Percentiles rank a stretch among this genome's conserved stretches.
phyloP scores from a whole-genome alignment of 2,329 filamentous ascomycete genomes.

The Diaporthe velutina region DNA sequence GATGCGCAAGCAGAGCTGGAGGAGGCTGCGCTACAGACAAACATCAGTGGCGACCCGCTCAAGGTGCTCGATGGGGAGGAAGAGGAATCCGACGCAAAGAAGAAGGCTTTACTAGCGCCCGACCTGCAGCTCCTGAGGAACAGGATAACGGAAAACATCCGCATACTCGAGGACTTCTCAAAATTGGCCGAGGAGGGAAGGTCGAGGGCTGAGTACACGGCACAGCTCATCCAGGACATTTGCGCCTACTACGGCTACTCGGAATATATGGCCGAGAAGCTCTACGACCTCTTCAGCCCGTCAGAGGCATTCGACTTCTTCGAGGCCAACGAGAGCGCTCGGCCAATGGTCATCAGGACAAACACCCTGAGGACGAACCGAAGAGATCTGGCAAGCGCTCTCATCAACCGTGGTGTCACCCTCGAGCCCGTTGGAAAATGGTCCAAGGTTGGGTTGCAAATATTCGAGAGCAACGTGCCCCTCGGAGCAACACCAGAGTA shows the following conservation, averaged over 20 bases:
- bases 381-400: constrained; percentile 87
- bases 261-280: constrained; percentile 93
- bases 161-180: constrained; percentile 89
- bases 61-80: constrained; percentile 53
- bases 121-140: constrained; percentile 90
- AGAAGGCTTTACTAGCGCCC: constrained; percentile 76
- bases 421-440: constrained; percentile 98
- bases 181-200: constrained; percentile 84
- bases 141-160: constrained; percentile 92
- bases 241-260: constrained; percentile 98
- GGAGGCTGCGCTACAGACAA: constrained; percentile 89
- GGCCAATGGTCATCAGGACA: constrained; percentile 95
- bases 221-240: constrained; percentile 89
- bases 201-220: constrained; percentile 89
- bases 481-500: constrained; percentile 98
- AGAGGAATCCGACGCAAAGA: constrained; percentile 55
- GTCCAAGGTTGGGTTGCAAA: constrained; percentile 96
- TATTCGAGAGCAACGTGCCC: constrained; percentile 89
- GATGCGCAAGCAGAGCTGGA: constrained; percentile 89
- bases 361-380: constrained; percentile 88
- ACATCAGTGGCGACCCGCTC: constrained; percentile 76
- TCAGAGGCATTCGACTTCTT: constrained; percentile 98
- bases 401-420: constrained; percentile 96
- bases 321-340: constrained; percentile 95
- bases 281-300: constrained; percentile 91